These are phyloP conservation scores for Tulasnella sp. DNA, from an alignment of 768 basidiomycete species.

Conservation along the genomic window DNA sequence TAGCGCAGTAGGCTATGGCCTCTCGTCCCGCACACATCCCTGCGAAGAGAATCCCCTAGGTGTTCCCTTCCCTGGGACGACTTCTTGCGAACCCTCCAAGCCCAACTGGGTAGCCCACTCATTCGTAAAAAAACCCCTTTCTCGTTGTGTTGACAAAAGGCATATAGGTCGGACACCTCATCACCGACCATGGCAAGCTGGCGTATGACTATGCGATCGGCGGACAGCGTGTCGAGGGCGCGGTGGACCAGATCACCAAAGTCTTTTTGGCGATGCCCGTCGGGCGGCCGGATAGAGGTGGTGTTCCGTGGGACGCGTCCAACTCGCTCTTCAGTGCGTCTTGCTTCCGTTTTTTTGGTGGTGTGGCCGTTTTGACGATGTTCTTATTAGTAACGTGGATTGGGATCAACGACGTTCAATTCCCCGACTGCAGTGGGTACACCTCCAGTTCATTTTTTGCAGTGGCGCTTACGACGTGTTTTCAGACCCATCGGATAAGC, in stretches of 20 bases:
- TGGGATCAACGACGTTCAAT: constrained; percentile 45
- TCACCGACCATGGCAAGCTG: constrained; percentile 29
- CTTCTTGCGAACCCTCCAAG: constrained; percentile 36
- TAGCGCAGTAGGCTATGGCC: constrained; percentile 32
- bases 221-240: constrained; percentile 35
- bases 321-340: constrained; percentile 37
- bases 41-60: constrained; percentile 36
- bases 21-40: constrained; percentile 23
- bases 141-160: too few species aligned
- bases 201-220: constrained; percentile 48
- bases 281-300: constrained; percentile 27
- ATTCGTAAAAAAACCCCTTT: constrained; percentile 18
- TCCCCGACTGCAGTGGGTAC: too few species aligned
- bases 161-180: constrained; percentile 23
- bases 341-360: background rate
- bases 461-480: background rate
- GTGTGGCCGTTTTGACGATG: too few species aligned
- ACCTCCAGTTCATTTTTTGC: too few species aligned
- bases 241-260: constrained; percentile 31
- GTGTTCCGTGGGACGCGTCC: constrained; percentile 34
- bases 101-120: constrained; percentile 42
- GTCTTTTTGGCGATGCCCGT: constrained; percentile 28
- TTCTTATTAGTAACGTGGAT: constrained; percentile 50
- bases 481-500: background rate
- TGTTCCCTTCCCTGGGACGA: constrained; percentile 36